Base-by-base conservation (phyloP, 2,329 filamentous ascomycete genomes). In the Colletotrichum sp. region DNA sequence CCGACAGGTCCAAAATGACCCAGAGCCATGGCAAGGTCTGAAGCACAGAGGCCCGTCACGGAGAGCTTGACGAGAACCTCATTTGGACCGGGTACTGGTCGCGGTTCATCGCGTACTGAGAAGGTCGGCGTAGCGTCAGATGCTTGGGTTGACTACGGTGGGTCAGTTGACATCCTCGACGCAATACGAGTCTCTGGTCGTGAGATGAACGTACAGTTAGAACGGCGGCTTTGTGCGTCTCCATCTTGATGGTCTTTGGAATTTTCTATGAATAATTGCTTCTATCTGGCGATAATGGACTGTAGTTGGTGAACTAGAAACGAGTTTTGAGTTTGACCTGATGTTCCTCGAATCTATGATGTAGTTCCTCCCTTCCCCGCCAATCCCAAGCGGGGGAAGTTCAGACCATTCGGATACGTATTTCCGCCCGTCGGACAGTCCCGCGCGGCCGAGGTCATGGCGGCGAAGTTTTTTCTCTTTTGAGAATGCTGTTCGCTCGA, bases 11-110 rank as follows among this genome's bases (percentile, higher is more conserved):
- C 85, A 60, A 87, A 77, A 28, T 85, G 80, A 13, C 86, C 85
- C 0, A 81, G 69, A 1, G 85, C 86, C 67, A 87, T 82, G 18
- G 80, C 80, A 18, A 84, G 78, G 72, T 87, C 86, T 9, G 85
- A 85, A 5, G 85, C 85, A 72, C 86, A 87, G 39, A 87, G 78
- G 16, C 83, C 82, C 4, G 85, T 86, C 3, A 82, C 79, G 18
- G 80, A 79, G 4, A 87, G 79, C 24, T 80, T 80, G 34, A 87
- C 79, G 4, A 87, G 84, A 24, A 82, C 71, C 57, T 80, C 79
- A 26, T 78, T 78, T 1, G 82, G 79, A 0, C 82, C 78, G 1
- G 73, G 73, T 1, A 39, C 30, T 6, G 72, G 72, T 0, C 72
- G 72, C 30, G 72, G 69, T 15, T 72, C 72, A 44, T 75, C 39